Percentiles rank a stretch among this genome's conserved stretches.
These are phyloP conservation scores for Acer yangbiense DNA, from an alignment of 345 rosid genomes.

Conservation along the genomic window DNA sequence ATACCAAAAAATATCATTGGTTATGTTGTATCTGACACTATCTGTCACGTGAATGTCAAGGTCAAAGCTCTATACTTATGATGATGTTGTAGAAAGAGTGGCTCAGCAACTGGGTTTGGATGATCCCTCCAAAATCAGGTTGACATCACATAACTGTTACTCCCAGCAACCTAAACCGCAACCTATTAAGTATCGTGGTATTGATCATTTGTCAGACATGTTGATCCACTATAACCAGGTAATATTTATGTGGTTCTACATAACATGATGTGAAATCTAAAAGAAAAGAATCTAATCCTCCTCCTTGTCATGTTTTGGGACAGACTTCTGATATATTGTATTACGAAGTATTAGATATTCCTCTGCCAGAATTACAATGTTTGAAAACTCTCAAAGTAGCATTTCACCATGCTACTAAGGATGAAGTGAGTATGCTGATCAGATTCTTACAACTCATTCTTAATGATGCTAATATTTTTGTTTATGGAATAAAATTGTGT, in stretches of 20 bases:
- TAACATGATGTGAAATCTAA: background rate
- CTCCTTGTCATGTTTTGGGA: slow-evolving; percentile 15
- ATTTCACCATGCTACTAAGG: slow-evolving; percentile 77
- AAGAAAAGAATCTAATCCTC: slow-evolving; percentile 21
- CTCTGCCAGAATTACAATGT: slow-evolving; percentile 94
- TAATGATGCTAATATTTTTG: slow-evolving; percentile 7
- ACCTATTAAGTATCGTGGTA: slow-evolving; percentile 69
- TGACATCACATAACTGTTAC: slow-evolving; percentile 77
- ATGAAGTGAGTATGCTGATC: slow-evolving; percentile 60
- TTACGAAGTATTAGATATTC: slow-evolving; percentile 93
- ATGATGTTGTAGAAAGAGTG: slow-evolving; percentile 85
- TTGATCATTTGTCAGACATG: slow-evolving; percentile 85
- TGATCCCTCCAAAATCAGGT: slow-evolving; percentile 74
- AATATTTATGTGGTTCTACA: background rate
- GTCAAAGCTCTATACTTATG: slow-evolving; percentile 89
- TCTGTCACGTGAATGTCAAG: slow-evolving; percentile 39
- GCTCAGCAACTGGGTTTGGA: slow-evolving; percentile 63
- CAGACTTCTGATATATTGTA: slow-evolving; percentile 93
- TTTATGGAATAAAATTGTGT: slow-evolving; percentile 20
- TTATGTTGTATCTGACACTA: background rate
- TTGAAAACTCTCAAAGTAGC: slow-evolving; percentile 87
- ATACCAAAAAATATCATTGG: background rate
- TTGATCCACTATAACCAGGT: slow-evolving; percentile 94
- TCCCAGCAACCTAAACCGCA: slow-evolving; percentile 82
- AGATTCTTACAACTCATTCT: slow-evolving; percentile 6